A percentile compares a stretch with the other conserved stretches of the same genome.
phyloP scores from a whole-genome alignment of 75 land plant species.

The Sequoia sempervirens region DNA sequence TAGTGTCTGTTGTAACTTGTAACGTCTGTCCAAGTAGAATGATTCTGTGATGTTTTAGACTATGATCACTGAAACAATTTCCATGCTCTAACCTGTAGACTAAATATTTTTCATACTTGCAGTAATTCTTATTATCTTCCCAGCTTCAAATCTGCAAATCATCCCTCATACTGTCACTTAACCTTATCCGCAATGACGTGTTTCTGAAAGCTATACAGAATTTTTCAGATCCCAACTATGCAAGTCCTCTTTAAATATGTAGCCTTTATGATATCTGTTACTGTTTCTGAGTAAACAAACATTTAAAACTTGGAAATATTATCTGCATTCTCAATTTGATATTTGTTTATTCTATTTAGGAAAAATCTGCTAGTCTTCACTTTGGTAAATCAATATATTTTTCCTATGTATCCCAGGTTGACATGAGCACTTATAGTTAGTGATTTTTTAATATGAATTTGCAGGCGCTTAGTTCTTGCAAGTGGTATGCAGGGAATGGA shows the following conservation, averaged over 20 bases:
- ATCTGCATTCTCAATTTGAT: neutral
- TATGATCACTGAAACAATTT: neutral
- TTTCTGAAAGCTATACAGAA: neutral
- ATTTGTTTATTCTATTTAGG: neutral
- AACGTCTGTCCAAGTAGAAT: neutral
- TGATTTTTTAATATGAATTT: slow-evolving; percentile 4
- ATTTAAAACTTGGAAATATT: neutral
- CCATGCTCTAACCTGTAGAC: neutral
- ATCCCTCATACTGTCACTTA: too few relatives aligned
- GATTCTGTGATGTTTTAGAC: neutral
- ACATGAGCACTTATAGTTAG: neutral
- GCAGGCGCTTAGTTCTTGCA: slow-evolving; percentile 76
- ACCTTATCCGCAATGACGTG: neutral
- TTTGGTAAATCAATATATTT: neutral
- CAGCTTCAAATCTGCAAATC: too few relatives aligned
- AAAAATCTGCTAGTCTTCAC: neutral
- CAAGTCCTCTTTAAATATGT: neutral
- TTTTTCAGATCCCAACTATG: neutral
- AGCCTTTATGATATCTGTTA: neutral
- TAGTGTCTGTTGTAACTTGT: neutral
- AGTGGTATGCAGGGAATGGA: slow-evolving; percentile 83
- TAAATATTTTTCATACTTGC: neutral
- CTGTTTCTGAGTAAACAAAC: neutral
- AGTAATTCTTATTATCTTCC: too few relatives aligned
- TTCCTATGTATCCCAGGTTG: neutral